Percentiles rank a stretch among this genome's conserved stretches.
Evolutionary conservation across 257 asterid genomes (phyloP).

Genomic region (Oldenlandia corymbosa): DNA sequence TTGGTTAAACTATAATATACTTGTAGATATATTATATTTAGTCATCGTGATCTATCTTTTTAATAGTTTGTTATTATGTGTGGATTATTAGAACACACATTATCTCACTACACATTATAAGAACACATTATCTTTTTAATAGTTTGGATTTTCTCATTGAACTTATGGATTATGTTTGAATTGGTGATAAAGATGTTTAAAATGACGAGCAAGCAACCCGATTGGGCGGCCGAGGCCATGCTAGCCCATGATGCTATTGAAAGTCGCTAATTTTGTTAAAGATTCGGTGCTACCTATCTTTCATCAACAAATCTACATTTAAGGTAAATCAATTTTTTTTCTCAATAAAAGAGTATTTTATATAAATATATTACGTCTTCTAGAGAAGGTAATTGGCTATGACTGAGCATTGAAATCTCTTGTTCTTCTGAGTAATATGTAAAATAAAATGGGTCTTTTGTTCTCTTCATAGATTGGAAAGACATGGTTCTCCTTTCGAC

Average conservation of each 20-base stretch:
- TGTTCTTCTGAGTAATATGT: too few species aligned
- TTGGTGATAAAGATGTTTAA: conserved; percentile 53
- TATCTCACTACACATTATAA: too few species aligned
- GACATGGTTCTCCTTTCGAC: not conserved
- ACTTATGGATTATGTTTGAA: conserved; percentile 1
- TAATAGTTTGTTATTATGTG: too few species aligned
- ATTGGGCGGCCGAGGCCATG: conserved; percentile 69
- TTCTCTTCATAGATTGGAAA: not conserved
- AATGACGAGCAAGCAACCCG: conserved; percentile 71
- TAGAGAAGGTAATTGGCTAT: too few species aligned
- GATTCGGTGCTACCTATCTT: not conserved
- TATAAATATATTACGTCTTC: too few species aligned
- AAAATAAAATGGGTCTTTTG: not conserved
- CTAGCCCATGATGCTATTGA: conserved; percentile 80
- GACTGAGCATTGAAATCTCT: too few species aligned
- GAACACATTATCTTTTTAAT: too few species aligned
- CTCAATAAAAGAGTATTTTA: not conserved
- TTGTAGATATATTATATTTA: too few species aligned
- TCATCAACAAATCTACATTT: too few species aligned
- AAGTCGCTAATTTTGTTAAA: conserved; percentile 21
- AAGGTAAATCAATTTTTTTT: not conserved
- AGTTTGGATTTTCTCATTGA: not conserved
- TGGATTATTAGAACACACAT: too few species aligned
- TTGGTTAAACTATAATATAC: too few species aligned
- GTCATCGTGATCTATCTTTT: too few species aligned